These are phyloP conservation scores for Colletotrichum sublineola DNA, from an alignment of 2,329 filamentous ascomycete genomes.

Conservation along the genomic window DNA sequence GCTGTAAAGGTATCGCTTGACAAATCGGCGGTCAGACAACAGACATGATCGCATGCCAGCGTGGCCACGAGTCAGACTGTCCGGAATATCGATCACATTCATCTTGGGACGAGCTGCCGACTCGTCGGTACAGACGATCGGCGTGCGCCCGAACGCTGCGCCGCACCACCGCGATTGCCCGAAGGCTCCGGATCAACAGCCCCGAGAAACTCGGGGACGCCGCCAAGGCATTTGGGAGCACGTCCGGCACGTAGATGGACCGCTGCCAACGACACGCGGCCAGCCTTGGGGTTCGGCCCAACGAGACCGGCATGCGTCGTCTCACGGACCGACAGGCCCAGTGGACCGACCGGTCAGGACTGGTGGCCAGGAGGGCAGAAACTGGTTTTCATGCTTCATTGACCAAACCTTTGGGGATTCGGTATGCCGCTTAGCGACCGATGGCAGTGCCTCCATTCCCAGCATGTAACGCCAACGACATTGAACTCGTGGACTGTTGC, in stretches of 20 bases:
- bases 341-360: conserved; percentile 7
- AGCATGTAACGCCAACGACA: background rate
- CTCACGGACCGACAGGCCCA: background rate
- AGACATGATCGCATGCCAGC: no score
- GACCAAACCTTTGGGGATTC: background rate
- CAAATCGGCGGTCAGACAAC: no score
- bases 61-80: no score
- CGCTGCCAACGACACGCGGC: conserved; percentile 1
- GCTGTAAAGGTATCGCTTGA: no score
- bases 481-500: no score
- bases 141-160: background rate
- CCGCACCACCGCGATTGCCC: conserved; percentile 11
- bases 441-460: background rate
- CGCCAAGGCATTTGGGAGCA: conserved; percentile 15
- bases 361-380: conserved; percentile 6
- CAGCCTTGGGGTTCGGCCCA: conserved; percentile 11
- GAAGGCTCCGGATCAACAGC: conserved; percentile 17
- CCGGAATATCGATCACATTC: no score
- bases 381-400: conserved; percentile 5
- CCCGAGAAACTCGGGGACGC: background rate
- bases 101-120: background rate
- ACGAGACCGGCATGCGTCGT: conserved; percentile 27
- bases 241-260: background rate
- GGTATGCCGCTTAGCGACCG: background rate
- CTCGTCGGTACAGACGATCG: conserved; percentile 3